Conservation (phyloP, 306 rosid genomes). For the Boehmeria nivea region DNA sequence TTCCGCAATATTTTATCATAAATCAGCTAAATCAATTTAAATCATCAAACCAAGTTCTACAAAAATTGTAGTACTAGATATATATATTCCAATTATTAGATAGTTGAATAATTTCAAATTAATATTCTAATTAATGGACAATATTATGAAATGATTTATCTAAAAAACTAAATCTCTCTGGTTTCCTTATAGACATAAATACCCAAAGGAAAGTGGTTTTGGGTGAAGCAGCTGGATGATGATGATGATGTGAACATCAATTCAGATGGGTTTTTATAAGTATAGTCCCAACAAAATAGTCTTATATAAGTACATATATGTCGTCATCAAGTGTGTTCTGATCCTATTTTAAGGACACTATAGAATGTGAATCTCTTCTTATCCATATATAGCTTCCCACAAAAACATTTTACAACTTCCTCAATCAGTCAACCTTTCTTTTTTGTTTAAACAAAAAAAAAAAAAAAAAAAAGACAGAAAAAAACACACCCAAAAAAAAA, state of each 20-base stretch:
- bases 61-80: no score
- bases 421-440: constrained; percentile 16
- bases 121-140: neutral
- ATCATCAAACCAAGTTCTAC: no score
- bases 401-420: constrained; percentile 9
- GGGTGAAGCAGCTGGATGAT: neutral
- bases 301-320: neutral
- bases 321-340: neutral
- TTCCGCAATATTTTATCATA: no score
- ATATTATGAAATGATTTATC: no score
- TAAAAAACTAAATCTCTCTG: neutral
- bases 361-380: neutral
- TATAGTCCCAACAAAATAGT: no score
- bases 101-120: neutral
- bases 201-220: neutral
- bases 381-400: constrained; percentile 33
- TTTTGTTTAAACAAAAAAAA: neutral
- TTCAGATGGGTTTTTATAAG: neutral
- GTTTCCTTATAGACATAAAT: neutral
- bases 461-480: neutral
- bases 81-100: neutral
- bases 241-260: constrained; percentile 3
- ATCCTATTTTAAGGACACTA: neutral
- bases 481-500: neutral
- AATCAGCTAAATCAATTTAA: no score